A percentile compares a stretch with the other conserved stretches of the same genome.
phyloP scores from a whole-genome alignment of 2,329 filamentous ascomycete species.

The Paracoccidioides brasiliensis region DNA sequence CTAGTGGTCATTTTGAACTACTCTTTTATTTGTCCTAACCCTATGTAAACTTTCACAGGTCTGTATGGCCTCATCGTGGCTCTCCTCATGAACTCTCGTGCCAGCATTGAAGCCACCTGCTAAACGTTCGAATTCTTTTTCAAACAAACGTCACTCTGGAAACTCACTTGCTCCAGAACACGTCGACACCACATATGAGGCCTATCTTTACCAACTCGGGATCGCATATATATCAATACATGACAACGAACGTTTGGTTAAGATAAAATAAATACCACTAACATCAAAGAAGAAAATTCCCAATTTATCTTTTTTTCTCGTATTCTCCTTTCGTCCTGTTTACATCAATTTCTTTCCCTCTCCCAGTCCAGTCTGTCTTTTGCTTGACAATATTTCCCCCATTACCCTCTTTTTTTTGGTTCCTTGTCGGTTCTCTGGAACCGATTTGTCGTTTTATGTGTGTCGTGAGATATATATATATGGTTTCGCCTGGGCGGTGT shows the following conservation, averaged over 20 bases:
- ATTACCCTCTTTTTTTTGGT: not conserved
- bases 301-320: not conserved
- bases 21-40: not conserved
- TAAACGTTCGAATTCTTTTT: slow-evolving; percentile 24
- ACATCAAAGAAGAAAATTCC: not conserved
- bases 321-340: not conserved
- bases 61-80: slow-evolving; percentile 98
- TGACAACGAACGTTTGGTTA: not conserved
- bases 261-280: not conserved
- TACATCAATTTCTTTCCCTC: not conserved
- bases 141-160: not conserved
- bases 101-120: slow-evolving; percentile 50
- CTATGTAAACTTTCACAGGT: slow-evolving; percentile 43
- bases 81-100: slow-evolving; percentile 98
- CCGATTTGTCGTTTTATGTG: not conserved
- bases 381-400: not conserved
- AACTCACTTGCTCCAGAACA: not conserved
- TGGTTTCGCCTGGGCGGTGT: not conserved
- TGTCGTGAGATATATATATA: not conserved
- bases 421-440: not conserved
- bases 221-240: not conserved
- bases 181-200: not conserved
- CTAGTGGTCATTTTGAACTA: not conserved
- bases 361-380: too few relatives aligned
- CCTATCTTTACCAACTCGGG: not conserved